Conservation (phyloP, 1,284 basidiomycete genomes). For the Psilocybe mexicana region DNA sequence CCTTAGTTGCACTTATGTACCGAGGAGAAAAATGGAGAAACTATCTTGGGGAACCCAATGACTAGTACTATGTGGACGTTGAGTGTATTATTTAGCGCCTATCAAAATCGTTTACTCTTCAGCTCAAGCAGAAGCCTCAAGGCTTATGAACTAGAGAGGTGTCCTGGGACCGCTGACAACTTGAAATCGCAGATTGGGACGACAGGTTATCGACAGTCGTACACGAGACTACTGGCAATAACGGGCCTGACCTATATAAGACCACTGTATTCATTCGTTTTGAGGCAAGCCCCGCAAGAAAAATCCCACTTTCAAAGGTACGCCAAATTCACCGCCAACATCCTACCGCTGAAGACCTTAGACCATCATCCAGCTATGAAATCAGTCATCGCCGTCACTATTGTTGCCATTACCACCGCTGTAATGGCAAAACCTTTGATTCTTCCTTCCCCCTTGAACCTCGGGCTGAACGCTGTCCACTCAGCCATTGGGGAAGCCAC, state of each 20-base stretch:
- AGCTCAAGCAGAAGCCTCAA: neutral
- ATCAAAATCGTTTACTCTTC: neutral
- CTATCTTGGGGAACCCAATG: slow-evolving; percentile 13
- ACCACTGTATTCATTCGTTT: neutral
- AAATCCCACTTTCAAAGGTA: neutral
- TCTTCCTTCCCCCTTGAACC: neutral
- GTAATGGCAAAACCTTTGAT: neutral
- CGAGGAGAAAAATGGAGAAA: slow-evolving; percentile 26
- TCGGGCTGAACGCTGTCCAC: too few species aligned
- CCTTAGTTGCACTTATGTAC: slow-evolving; percentile 27
- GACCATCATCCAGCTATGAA: neutral
- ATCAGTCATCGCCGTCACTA: neutral
- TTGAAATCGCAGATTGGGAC: too few species aligned
- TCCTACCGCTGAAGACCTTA: neutral
- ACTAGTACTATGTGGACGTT: neutral
- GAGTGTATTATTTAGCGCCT: neutral
- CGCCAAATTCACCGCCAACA: neutral
- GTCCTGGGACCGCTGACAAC: too few species aligned
- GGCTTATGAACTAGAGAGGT: neutral
- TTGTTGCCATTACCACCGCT: neutral
- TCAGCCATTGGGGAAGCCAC: too few species aligned
- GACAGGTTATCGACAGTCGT: too few species aligned
- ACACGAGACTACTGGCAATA: too few species aligned
- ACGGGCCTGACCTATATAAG: neutral
- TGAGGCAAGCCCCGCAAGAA: neutral